Conservation (phyloP, 75 land plant genomes). For the Pseudotsuga menziesii region DNA sequence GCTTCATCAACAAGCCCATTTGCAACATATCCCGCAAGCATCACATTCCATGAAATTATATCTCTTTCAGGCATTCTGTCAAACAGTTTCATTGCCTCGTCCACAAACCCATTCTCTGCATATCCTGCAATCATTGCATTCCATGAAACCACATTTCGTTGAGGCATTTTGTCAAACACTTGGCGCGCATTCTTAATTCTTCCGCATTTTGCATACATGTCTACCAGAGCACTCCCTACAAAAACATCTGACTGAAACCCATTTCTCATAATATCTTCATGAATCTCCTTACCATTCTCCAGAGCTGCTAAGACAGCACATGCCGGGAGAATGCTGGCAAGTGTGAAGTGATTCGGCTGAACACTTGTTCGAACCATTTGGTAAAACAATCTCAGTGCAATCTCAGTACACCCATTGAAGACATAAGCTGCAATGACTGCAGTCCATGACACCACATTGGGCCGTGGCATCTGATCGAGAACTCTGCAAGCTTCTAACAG, state of each 20-base stretch:
- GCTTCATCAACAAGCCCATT: slow-evolving; percentile 12
- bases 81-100: slow-evolving; percentile 18
- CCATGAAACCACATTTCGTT: slow-evolving; percentile 21
- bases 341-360: neutral
- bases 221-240: slow-evolving; percentile 9
- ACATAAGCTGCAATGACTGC: neutral
- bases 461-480: neutral
- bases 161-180: slow-evolving; percentile 13
- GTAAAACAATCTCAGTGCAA: neutral
- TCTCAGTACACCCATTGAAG: neutral
- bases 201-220: slow-evolving; percentile 20
- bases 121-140: slow-evolving; percentile 20
- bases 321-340: neutral
- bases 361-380: neutral
- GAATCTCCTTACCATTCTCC: neutral
- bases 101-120: slow-evolving; percentile 1
- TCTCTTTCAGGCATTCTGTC: slow-evolving; percentile 19
- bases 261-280: neutral
- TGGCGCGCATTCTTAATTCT: slow-evolving; percentile 11
- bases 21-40: slow-evolving; percentile 12
- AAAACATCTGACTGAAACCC: neutral
- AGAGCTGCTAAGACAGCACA: neutral
- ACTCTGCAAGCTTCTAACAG: neutral
- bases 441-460: neutral
- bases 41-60: slow-evolving; percentile 21